Evolutionary conservation across 2,329 filamentous ascomycete genomes (phyloP), one percentile per base, ranked within the genome.

Genomic region (Lizonia empirigonia): DNA sequence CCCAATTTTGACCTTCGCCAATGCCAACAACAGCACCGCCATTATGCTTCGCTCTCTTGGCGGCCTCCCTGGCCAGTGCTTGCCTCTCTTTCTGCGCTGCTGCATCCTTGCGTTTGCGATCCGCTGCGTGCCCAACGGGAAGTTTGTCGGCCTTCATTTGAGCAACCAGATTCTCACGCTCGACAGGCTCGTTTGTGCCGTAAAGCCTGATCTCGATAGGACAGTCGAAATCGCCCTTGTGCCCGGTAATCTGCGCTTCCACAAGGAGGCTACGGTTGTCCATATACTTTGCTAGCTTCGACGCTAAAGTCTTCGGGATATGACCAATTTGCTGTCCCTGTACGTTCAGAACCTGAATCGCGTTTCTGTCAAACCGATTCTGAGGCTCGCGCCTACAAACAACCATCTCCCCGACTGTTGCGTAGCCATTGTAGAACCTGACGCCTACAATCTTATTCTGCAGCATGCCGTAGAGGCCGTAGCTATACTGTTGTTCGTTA

Each of bases 341-440:
- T 12, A 92, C 89, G 69, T 94, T 95, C 62, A 89, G 81, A 1
- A 95, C 83, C 5, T 85, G 83, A 50, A 95, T 90, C 0, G 90
- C 90, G 73, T 94, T 94, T 39, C 60, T 22, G 39, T 72, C 70
- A 38, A 68, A 72, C 13, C 74, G 77, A 63, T 93, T 93, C 1
- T 72, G 64, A 1, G 88, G 86, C 65, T 93, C 87, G 64, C 89
- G 78, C 27, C 76, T 77, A 45, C 56, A 46, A 8, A 71, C 45
- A 9, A 71, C 67, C 56, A 69, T 66, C 39, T 74, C 72, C 1
- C 69, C 69, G 0, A 66, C 36, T 1, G 71, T 73, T 3, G 71
- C 71, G 50, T 68, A 63, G 16, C 71, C 72, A 23, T 49, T 62
- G 46, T 75, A 74, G 41, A 60, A 73, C 18, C 80, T 62, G 65